Percentiles rank a stretch among this genome's conserved stretches.
phyloP scores from a whole-genome alignment of 1,284 basidiomycete species.

The Quambalaria eucalypti region DNA sequence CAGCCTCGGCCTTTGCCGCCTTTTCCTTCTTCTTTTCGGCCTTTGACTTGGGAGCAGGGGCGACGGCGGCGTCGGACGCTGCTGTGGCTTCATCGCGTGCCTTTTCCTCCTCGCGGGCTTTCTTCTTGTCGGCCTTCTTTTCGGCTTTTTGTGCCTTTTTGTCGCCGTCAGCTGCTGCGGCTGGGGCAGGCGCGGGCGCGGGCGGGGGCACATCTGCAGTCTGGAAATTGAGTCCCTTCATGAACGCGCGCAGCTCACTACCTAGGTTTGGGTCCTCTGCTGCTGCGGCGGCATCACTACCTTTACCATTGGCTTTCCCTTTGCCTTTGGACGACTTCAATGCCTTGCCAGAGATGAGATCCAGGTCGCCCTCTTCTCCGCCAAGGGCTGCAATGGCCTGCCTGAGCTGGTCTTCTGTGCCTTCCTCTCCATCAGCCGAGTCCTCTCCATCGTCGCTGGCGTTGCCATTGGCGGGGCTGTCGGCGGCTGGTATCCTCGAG shows the following conservation, averaged over 20 bases:
- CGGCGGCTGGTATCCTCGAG: not conserved
- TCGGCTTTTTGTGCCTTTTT: not conserved
- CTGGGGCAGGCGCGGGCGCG: no score
- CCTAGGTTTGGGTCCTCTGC: constrained; percentile 2
- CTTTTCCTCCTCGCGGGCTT: not conserved
- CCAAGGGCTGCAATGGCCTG: constrained; percentile 5
- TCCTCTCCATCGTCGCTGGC: not conserved
- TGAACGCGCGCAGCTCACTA: constrained; percentile 7
- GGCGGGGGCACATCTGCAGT: not conserved
- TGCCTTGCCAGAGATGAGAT: constrained; percentile 2
- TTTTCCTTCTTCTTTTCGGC: constrained; percentile 9
- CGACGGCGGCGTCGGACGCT: no score
- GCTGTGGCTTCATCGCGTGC: constrained; percentile 8
- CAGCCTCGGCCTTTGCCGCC: not conserved
- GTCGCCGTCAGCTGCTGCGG: not conserved
- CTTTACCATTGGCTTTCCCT: not conserved
- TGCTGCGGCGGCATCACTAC: not conserved
- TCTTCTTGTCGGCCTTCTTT: constrained; percentile 32
- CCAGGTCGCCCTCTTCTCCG: constrained; percentile 5
- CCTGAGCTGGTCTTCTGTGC: constrained; percentile 2
- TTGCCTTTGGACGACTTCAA: constrained; percentile 9
- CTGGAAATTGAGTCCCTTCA: constrained; percentile 7
- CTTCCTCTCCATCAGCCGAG: not conserved
- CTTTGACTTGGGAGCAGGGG: no score
- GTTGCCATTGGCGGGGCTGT: not conserved